These are phyloP conservation scores for Phytophthora litchii DNA, from an alignment of 352 stramenopile species.

Conservation along the genomic window DNA sequence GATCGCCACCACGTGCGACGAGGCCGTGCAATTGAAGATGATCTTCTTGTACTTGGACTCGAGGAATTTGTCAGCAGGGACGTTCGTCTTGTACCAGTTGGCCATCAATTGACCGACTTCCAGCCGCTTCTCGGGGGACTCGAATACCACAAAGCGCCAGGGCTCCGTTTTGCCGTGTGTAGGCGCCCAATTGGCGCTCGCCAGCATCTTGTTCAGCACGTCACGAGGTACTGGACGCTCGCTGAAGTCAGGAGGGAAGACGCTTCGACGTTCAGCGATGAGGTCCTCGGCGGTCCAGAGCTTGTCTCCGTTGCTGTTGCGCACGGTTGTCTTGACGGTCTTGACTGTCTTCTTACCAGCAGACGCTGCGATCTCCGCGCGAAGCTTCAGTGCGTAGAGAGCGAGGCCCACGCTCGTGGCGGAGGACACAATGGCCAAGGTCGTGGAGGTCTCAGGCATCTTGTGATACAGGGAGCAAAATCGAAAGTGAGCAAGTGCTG, in stretches of 20 bases:
- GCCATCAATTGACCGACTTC: conserved; percentile 72
- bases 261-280: conserved; percentile 74
- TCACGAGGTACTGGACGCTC: conserved; percentile 54
- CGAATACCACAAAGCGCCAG: conserved; percentile 86
- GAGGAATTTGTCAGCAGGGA: conserved; percentile 73
- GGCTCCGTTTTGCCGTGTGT: conserved; percentile 83
- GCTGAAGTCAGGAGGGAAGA: conserved; percentile 74
- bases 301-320: conserved; percentile 35
- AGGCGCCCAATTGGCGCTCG: conserved; percentile 82
- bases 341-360: conserved; percentile 29
- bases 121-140: conserved; percentile 48
- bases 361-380: conserved; percentile 18
- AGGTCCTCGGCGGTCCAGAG: conserved; percentile 77
- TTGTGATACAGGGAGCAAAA: conserved; percentile 11
- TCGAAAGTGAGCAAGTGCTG: conserved; percentile 3
- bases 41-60: conserved; percentile 85
- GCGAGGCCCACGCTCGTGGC: conserved; percentile 41
- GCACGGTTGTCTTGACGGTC: conserved; percentile 27
- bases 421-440: conserved; percentile 34
- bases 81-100: conserved; percentile 69
- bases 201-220: conserved; percentile 79
- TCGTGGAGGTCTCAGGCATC: conserved; percentile 32
- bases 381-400: conserved; percentile 48
- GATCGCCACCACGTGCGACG: conserved; percentile 84
- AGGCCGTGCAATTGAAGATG: conserved; percentile 64